Base-by-base conservation (phyloP, 179 eudicot species). In the Pouteria campechiana region DNA sequence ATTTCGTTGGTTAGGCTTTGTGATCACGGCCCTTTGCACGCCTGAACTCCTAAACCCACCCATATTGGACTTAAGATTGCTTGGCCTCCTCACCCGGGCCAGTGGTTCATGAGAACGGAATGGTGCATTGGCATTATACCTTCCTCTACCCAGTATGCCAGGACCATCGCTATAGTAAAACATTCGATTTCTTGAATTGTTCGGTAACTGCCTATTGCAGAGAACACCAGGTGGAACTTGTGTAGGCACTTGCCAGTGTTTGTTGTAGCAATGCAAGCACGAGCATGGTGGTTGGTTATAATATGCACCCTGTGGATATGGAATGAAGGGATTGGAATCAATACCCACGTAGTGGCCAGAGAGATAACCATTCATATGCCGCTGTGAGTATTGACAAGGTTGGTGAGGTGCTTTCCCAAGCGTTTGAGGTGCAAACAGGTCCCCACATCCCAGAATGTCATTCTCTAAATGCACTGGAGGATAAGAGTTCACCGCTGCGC, bases 231-330 rank as follows among this genome's bases (percentile, higher is more conserved):
- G 46, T 39, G 36, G 63, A 43, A 42, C 53, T 33, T 46, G 50
- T 10, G 46, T 46, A 44, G 58, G 67, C 32, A 54, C 25, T 54
- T 67, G 69, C 70, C 63, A 32, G 44, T 63, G 72, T 31, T 58
- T 56, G 41, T 48, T 47, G 55, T 42, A 57, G 68, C 83, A 74
- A 34, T 69, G 64, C 20, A 44, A 61, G 58, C 80, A 74, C 41
- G 67, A 52, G 57, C 83, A 74, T 20, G 65, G 45, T 18, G 74
- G 78, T 41, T 51, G 69, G 65, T 74, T 78, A 37, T 41, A 45
- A 58, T 61, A 57, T 38, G 58, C 37, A 43, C 50, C 73, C 25
- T 41, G 46, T 19, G 15, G 41, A 52, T 67, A 55, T 17, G 67
- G 39, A 25, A 30, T 41, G 42, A 44, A 25, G 19, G 52, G 37